Base-by-base conservation (phyloP, 192 early-diverging fungal genomes). In the Paraglomus brasilianum region DNA sequence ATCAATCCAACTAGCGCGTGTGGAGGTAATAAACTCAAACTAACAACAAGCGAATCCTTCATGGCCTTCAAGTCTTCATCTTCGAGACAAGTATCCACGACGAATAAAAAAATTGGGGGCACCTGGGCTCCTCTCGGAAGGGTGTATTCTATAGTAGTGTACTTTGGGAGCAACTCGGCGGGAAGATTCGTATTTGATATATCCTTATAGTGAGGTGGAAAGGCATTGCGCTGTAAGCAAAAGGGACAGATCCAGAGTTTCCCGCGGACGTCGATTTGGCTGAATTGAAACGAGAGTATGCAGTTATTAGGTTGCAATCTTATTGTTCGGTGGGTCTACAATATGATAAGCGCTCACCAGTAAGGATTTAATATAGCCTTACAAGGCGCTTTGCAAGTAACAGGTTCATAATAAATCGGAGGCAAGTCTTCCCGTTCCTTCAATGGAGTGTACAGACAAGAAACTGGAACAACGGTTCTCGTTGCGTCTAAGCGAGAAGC, bases 231-330 rank as follows among this genome's bases (percentile, higher is more conserved):
- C 74, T 93, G 91, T 75, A 97, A 78, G 73, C 97, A 98, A 78
- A 99, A 95, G n/a, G 97, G 93, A 72, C 97, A 99, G 66, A 96
- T 95, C 97, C 97, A 99, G 38, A 98, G 83, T 78, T 94, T 95
- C 10, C 87, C 91, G 42, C 93, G 93, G 19, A 95, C 88, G 78
- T 99, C 97, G 71, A 98, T 93, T 82, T 97, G 95, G 76, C 93
- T 95, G 69, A 30, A 5, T 5, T n/a, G n/a, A 1, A 13, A 63
- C 21, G 9, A n/a, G 36, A 24, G 13, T 1, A 38, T 51, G 15
- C 50, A 42, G 30, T 42, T 24, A 43, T 45, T 9, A 5, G 36
- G 66, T 22, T 22, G 43, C 51, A 21, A 3, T 50, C 5, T 3
- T 57, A 14, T 57, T 57, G 22, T 10, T 57, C 0, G 22, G 13